Base-by-base conservation (phyloP, 805 yeast species). In the Scheffersomyces ergatensis region DNA sequence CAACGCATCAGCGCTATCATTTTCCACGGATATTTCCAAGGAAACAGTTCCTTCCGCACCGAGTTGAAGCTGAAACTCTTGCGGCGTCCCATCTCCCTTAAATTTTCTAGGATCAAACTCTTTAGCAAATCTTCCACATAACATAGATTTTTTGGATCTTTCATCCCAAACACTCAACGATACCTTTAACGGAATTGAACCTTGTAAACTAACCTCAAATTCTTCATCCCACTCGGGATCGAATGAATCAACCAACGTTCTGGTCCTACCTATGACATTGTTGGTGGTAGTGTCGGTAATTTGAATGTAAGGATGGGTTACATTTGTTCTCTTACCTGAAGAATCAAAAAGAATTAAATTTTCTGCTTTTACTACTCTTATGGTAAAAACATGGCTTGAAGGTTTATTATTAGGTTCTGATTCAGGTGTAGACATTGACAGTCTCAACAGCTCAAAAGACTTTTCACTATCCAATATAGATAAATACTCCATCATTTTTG, bases 181-280 rank as follows among this genome's bases (percentile, higher is more conserved):
- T 1, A 85, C 48, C 20, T 78, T 69, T 27, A 73, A 63, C 2
- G 75, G 55, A 2, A 73, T 60, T 17, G 69, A 61, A 0, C 74
- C 70, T 13, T 61, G 57, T 12, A 69, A 38, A 3, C 67, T 63
- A 7, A 68, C 43, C 57, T 89, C 96, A 57, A 89, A 87, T 42
- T 85, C 86, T 64, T 90, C 96, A 52, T 87, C 86, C 95, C 95
- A 92, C 13, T 75, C 77, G 0, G 97, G 97, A 50, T 81, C 80
- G 25, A 76, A 63, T 4, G 82, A 77, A 39, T 77, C 77, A 23
- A 72, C 67, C 3, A 85, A 67, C 0, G 82, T 75, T 49, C 86
- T 70, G 0, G 98, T 90, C 45, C 78, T 80, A 2, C 85, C 90
- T 25, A 86, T 65, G 21, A 80, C 79, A 38, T 65, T 70, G 29